phyloP scores from a whole-genome alignment of 2,329 filamentous ascomycete genomes.

The Alternaria triticina region DNA sequence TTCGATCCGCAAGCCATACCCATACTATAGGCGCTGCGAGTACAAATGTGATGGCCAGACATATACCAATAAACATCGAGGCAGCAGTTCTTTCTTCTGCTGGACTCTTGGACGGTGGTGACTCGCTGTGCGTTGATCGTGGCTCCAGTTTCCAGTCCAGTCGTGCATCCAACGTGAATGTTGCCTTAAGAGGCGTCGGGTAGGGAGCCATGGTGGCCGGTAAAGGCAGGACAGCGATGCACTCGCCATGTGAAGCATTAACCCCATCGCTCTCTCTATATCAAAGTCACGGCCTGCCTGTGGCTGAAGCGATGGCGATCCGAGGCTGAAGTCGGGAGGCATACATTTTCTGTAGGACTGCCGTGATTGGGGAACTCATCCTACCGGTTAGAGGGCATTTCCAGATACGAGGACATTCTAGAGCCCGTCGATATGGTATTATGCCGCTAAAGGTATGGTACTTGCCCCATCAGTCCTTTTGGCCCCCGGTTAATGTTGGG shows the following conservation, averaged over 20 bases:
- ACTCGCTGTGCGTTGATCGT: not conserved
- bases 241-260: not conserved
- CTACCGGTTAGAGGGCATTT: not conserved
- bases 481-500: not conserved
- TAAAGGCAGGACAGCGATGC: not conserved
- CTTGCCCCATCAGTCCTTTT: not conserved
- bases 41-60: not conserved
- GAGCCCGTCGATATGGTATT: not conserved
- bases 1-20: slow-evolving; percentile 3
- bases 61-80: slow-evolving; percentile 5
- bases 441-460: not conserved
- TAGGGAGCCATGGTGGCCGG: not conserved
- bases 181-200: not conserved
- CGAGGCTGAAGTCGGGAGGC: slow-evolving; percentile 7
- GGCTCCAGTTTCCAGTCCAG: not conserved
- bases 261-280: not conserved
- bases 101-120: not conserved
- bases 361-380: not conserved
- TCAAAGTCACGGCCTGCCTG: not conserved
- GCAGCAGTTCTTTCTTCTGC: not conserved
- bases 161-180: not conserved
- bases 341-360: slow-evolving; percentile 1
- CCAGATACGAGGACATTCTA: not conserved
- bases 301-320: not conserved
- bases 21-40: slow-evolving; percentile 4